Conservation (phyloP, 2,329 filamentous ascomycete species). For the Meredithiella fracta region DNA sequence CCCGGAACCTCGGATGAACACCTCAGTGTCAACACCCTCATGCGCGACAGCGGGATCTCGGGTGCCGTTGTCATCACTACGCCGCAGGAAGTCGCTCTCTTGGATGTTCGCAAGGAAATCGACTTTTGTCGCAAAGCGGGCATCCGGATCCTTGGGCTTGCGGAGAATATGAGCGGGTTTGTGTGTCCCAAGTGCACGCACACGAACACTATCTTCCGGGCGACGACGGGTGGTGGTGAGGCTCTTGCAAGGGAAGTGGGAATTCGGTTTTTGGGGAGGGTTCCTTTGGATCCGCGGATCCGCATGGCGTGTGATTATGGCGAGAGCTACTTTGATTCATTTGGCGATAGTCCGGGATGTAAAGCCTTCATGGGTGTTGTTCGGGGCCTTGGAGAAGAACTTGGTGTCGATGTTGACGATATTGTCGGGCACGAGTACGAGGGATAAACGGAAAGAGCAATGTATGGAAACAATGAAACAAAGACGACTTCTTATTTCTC, state of each 20-base stretch:
- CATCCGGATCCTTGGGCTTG: constrained; percentile 72
- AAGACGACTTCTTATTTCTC: background rate
- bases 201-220: constrained; percentile 69
- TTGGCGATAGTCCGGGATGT: constrained; percentile 83
- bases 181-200: constrained; percentile 86
- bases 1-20: constrained; percentile 94
- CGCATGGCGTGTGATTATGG: constrained; percentile 95
- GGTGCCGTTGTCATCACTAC: constrained; percentile 89
- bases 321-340: constrained; percentile 91
- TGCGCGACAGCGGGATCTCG: constrained; percentile 83
- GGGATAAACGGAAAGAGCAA: constrained; percentile 16
- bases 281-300: constrained; percentile 84
- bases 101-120: constrained; percentile 93
- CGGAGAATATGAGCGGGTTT: constrained; percentile 97
- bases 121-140: constrained; percentile 94
- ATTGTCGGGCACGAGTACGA: constrained; percentile 27
- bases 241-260: constrained; percentile 70
- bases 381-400: constrained; percentile 46
- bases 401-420: constrained; percentile 44
- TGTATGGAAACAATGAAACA: background rate
- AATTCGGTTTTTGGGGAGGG: constrained; percentile 75
- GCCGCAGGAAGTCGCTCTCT: constrained; percentile 78
- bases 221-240: constrained; percentile 75
- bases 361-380: constrained; percentile 69
- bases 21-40: constrained; percentile 76